Base-by-base conservation (phyloP, 2,329 filamentous ascomycete genomes). In the Fusarium haematococcum region DNA sequence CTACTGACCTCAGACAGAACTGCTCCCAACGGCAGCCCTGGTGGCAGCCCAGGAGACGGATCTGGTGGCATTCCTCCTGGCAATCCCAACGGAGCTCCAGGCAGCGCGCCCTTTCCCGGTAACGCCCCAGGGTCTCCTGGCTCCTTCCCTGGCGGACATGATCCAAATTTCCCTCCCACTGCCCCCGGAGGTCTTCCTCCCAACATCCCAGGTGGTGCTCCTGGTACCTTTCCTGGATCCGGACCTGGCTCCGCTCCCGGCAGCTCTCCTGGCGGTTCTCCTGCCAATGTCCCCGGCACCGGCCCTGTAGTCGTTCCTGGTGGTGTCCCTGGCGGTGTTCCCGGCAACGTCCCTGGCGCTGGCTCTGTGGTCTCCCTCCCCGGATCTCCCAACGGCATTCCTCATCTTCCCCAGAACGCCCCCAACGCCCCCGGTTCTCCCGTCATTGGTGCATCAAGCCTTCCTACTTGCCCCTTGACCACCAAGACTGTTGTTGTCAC, bases 401-500 rank as follows among this genome's bases (percentile, higher is more conserved):
- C 48, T 32, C 48, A 64, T 32, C 20, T 45, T 33, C 67, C 63
- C 41, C 60, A 57, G 23, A 63, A 61, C 33, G 48, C 25, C 25
- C 52, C 62, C 64, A 62, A 33, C n/a, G 54, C 39, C 39, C 67
- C 69, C 11, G 61, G 33, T 30, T 59, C 62, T 32, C 43, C 60
- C 59, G 62, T 27, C 14, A 37, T 35, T 52, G 67, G 52, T 41
- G 45, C 10, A 27, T 65, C 75, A 45, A 73, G 65, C n/a, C 32
- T 75, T 45, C 76, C 80, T 57, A 86, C 83, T 27, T 88, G 87
- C 74, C 80, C 83, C 69, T 68, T 82, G 67, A 78, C 79, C 9
- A 84, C 84, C 39, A 83, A 81, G 39, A 88, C 87, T 43, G 82
- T 88, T 69, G 86, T 88, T 74, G 79, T 89, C 72, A 88, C 87